phyloP scores from a whole-genome alignment of 352 stramenopile species.

The Stramenopiles sp. region DNA sequence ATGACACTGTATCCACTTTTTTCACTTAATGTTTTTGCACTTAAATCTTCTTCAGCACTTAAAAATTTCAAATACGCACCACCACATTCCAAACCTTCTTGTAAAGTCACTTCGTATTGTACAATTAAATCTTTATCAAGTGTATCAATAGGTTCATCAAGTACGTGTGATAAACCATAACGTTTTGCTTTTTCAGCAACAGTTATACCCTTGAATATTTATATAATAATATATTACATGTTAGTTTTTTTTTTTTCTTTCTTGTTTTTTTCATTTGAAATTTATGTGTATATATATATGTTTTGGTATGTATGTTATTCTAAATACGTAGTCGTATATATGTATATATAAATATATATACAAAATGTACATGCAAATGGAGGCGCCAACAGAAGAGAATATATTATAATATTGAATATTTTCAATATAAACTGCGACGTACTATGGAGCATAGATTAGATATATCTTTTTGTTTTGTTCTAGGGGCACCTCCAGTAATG shows the following conservation, averaged over 20 bases:
- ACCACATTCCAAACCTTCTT: slow-evolving; percentile 74
- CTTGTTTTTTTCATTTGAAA: too few species aligned
- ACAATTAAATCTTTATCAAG: slow-evolving; percentile 54
- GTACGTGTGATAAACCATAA: background rate
- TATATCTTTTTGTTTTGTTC: background rate
- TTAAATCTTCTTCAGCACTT: slow-evolving; percentile 65
- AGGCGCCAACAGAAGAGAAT: background rate
- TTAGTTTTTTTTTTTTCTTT: too few species aligned
- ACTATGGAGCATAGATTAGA: background rate
- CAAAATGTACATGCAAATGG: background rate
- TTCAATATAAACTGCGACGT: background rate
- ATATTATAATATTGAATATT: background rate
- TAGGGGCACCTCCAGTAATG: background rate
- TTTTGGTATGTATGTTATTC: too few species aligned
- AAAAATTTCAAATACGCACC: slow-evolving; percentile 98
- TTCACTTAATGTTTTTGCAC: slow-evolving; percentile 73
- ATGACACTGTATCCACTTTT: slow-evolving; percentile 87
- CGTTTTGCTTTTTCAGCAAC: background rate
- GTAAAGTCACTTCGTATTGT: slow-evolving; percentile 81
- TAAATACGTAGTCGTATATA: too few species aligned
- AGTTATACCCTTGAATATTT: background rate
- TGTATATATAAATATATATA: too few species aligned
- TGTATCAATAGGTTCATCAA: background rate
- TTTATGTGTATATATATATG: too few species aligned
- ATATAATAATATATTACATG: too few species aligned